Evolutionary conservation across 2,329 filamentous ascomycete species (phyloP), one percentile per base, ranked within the genome.

Genomic region (Dryadomyces quercivorus): DNA sequence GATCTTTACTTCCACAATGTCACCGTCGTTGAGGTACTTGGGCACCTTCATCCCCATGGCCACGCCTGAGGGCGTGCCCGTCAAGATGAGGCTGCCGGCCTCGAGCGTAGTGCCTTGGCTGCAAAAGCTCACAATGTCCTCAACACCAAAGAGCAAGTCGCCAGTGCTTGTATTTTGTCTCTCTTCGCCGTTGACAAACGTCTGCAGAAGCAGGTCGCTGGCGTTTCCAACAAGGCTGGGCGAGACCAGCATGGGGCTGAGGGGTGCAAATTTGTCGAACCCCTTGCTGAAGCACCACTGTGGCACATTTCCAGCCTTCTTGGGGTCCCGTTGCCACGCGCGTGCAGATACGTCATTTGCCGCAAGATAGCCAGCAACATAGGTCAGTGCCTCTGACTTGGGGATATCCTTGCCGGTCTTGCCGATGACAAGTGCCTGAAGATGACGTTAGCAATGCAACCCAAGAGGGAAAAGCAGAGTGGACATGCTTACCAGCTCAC

Each of bases 231-330:
- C 61, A 0, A 77, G 54, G 1, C 63, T 63, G 0, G 66, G 63
- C 1, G 66, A 65, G 7, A 43, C 53, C 15, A 50, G 53, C 2
- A 49, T 38, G 1, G 51, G 55, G 9, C 18, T 78, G 0, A 81
- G 55, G 0, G 78, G 79, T 0, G 75, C 74, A 58, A 70, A 81
- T 0, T 70, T 76, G 58, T 82, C 77, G 53, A 81, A 81, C 0
- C 76, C 74, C 59, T 81, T 81, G 16, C 69, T 72, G 58, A 80
- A 81, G 0, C 73, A 71, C 74, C 75, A 81, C 61, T 82, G 78
- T 0, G 76, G 77, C 0, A 80, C 73, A 0, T 65, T 69, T 0
- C 77, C 76, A 0, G 77, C 76, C 2, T 72, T 65, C 0, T 63
- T 63, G 0, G 74, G 72, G 20, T 79, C 72, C 3, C 74, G 65